A percentile compares a stretch with the other conserved stretches of the same genome.
These are phyloP conservation scores for Pyrenophora tritici-repentis DNA, from an alignment of 2,329 filamentous ascomycete genomes.

Conservation along the genomic window DNA sequence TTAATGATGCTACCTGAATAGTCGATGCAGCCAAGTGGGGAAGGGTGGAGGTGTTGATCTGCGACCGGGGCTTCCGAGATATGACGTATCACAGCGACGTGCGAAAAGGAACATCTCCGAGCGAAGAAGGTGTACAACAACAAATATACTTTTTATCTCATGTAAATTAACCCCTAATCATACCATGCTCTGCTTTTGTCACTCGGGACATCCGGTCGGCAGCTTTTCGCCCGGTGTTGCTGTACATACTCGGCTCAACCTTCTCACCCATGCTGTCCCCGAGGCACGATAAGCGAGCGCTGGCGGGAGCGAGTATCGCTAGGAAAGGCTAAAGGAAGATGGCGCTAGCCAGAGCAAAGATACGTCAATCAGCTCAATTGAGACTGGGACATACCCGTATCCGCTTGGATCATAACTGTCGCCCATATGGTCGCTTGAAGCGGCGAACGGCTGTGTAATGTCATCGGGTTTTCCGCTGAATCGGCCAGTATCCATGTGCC, in stretches of 20 bases:
- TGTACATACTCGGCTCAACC: no score
- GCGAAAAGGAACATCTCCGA: constrained; percentile 3
- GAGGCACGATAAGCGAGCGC: constrained; percentile 6
- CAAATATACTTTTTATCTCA: not conserved
- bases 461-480: not conserved
- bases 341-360: not conserved
- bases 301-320: not conserved
- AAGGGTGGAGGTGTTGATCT: constrained; percentile 2
- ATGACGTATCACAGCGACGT: constrained; percentile 5
- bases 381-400: not conserved
- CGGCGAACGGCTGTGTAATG: no score
- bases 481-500: not conserved
- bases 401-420: not conserved
- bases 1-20: not conserved
- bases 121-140: not conserved
- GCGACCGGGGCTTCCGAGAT: not conserved
- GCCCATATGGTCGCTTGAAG: no score
- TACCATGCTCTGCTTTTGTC: no score
- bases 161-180: no score
- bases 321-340: not conserved
- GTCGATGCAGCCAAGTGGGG: constrained; percentile 2
- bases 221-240: not conserved
- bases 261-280: not conserved
- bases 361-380: not conserved
- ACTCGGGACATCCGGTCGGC: not conserved